Evolutionary conservation across 2,329 filamentous ascomycete species (phyloP), one percentile per base, ranked within the genome.

Genomic region (Dissoconium aciculare): DNA sequence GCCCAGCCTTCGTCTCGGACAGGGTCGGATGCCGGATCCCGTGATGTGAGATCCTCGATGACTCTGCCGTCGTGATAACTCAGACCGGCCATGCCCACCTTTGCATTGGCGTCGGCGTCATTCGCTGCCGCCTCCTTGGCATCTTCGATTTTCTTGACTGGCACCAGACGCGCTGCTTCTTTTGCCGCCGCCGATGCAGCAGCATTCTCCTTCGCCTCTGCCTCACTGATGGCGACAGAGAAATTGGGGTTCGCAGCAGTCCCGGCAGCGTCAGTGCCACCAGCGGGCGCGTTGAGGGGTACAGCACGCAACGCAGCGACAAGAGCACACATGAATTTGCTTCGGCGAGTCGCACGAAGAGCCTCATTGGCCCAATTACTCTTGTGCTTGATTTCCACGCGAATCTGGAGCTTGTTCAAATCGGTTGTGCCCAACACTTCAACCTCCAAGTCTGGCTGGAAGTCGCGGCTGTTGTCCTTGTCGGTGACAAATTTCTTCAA

Each of bases 281-380:
- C 84, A 24, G 78, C 84, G 33, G 87, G 87, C 12, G 64, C 74
- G 45, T 82, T 69, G 49, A 98, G 87, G 6, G 85, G 87, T 11
- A 98, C 68, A 59, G 78, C 84, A 57, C 83, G 80, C 35, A 94
- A 62, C 3, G 87, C 84, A 5, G 84, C 58, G 4, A 89, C 76
- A 35, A 98, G 64, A 1, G 89, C 89, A 51, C 85, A 93, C 74
- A 95, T 92, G 60, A 98, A 95, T 58, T 93, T 95, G 53, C 80
- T 91, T 37, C 87, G 75, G 31, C 85, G 74, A 5, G 78, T 69
- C 11, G 77, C 76, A 24, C 85, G 78, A 24, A 94, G 68, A 1
- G 71, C 67, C 44, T 93, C 87, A 56, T 94, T 66, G 16, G 60
- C 55, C 60, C 62, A 66, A 41, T 66, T 66, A 44, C 54, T 58